Conservation (phyloP, 169 alveolate genomes). For the Eimeria mitis region DNA sequence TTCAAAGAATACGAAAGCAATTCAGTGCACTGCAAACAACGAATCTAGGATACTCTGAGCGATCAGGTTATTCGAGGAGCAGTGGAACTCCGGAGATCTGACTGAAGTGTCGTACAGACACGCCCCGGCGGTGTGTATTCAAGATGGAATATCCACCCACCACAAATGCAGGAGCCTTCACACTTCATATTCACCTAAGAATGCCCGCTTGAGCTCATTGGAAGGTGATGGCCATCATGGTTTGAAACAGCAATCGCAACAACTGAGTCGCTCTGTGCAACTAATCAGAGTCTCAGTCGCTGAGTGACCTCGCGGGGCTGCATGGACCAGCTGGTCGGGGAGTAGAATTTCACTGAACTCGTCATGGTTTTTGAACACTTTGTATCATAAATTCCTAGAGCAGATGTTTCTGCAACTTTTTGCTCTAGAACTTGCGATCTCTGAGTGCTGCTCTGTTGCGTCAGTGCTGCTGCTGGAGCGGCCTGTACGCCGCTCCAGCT, state of each 20-base stretch:
- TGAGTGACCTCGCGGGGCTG: constrained; percentile 53
- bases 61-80: neutral
- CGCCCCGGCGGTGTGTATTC: neutral
- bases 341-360: neutral
- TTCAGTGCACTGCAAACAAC: neutral
- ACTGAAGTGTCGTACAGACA: no score
- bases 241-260: neutral
- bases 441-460: neutral
- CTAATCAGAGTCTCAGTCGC: neutral
- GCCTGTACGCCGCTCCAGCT: no score
- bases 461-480: neutral
- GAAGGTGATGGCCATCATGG: neutral
- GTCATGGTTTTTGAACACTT: neutral
- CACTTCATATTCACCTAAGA: neutral
- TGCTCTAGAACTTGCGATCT: neutral
- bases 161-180: neutral
- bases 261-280: neutral
- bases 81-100: neutral
- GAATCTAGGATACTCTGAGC: neutral
- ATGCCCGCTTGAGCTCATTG: neutral
- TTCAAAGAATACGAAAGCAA: neutral
- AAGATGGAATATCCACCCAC: neutral
- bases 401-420: neutral
- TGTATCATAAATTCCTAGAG: neutral
- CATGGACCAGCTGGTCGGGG: neutral